Base-by-base conservation (phyloP, 2,329 filamentous ascomycete species). In the Tothia fuscella region DNA sequence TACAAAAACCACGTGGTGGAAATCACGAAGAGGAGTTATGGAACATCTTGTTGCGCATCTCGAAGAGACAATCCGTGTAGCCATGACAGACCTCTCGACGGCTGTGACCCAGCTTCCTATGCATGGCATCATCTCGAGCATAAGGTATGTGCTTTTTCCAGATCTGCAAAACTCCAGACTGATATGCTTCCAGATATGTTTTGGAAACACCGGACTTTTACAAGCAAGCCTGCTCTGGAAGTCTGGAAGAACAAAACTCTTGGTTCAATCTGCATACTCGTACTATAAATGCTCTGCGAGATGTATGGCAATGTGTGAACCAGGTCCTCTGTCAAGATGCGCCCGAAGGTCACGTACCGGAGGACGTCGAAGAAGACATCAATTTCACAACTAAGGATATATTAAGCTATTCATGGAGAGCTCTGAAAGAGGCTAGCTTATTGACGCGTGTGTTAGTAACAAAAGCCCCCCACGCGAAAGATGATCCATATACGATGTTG, bases 401-500 rank as follows among this genome's bases (percentile, higher is more conserved):
- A 14, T 63, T 98, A 35, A 96, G 89, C 49, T 98, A 91, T 58
- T 94, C 87, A 47, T 98, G 94, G 72, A 77, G 91, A 51, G 85
- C 87, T 5, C 70, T 95, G n/a, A 89, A 94, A 47, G 91, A 98
- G 62, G 85, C 88, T 19, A 94, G 86, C 58, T 78, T 85, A 43
- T 64, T 93, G 4, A 68, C 89, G 57, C 74, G 63, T 13, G 53
- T 55, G 1, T 55, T 68, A 16, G 54, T 65, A 6, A 52, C 52
- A 3, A 62, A 57, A 39, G 60, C 58, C 4, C 55, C 60, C 2
- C 55, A 26, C 5, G 31, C 49, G 10, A 43, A 16, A 10, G 32
- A 37, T 16, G 46, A 49, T 13, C 43, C n/a, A n/a, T n/a, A n/a
- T n/a, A n/a, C n/a, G n/a, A n/a, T 56, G 3, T 44, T 59, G 20